Evolutionary conservation across 345 rosid genomes (phyloP), one percentile per base, ranked within the genome.

Genomic region (Brassica cretica): DNA sequence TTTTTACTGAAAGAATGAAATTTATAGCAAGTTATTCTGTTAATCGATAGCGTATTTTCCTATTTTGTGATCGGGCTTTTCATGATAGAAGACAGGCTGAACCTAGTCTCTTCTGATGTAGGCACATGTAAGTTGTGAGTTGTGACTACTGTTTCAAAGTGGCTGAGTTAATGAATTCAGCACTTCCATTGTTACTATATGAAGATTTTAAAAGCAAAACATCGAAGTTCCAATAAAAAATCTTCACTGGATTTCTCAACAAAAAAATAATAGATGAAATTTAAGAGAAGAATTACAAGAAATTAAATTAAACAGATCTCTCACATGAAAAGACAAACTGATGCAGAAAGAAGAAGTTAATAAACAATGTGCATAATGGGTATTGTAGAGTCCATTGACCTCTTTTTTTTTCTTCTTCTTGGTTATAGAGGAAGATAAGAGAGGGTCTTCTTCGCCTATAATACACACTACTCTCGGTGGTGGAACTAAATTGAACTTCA

Each of bases 361-460:
- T 74, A 74, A 73, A 74, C 71, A 79, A 79, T 74, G 70, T 74
- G 53, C 74, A 67, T 67, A 18, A 68, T 33, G 60, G 58, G 78
- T 64, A 55, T 30, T 68, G 59, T n/a, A 44, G 71, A 53, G 21
- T 25, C 71, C 71, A 46, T 27, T 68, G 72, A 68, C 72, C 72
- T 68, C 60, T 39, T 74, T 68, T 19, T 68, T 19, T 37, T 46
- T 65, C 6, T 60, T n/a, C 56, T 18, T n/a, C 69, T 49, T 68
- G 71, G 72, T 59, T 72, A 74, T 74, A 44, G 69, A 68, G 71
- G 77, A 71, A 72, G 81, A 72, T 78, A 72, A 58, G 70, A 67
- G 75, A 74, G 71, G 6, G 78, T 27, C 82, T 74, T 67, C 77
- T 74, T 80, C 76, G 76, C 68, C 75, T 80, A 80, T 74, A 70